Conservation (phyloP, 2,329 filamentous ascomycete genomes). For the Aureobasidium leucospermi region DNA sequence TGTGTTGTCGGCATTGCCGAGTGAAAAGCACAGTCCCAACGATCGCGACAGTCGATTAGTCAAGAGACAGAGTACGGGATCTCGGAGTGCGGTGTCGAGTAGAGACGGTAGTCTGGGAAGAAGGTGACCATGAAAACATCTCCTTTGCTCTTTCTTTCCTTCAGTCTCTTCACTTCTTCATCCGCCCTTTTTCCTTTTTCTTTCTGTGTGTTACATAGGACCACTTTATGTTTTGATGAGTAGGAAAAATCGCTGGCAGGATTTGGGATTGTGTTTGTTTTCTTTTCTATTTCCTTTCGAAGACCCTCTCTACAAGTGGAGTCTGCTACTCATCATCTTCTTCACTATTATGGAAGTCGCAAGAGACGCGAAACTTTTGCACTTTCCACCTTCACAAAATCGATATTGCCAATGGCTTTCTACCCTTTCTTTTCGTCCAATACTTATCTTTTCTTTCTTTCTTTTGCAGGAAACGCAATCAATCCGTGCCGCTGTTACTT, state of each 20-base stretch:
- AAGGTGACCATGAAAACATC: slow-evolving; percentile 6
- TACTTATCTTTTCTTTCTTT: neutral
- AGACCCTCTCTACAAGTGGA: neutral
- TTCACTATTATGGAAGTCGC: neutral
- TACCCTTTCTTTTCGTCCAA: neutral
- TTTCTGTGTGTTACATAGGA: neutral
- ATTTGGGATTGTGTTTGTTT: neutral
- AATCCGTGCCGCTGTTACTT: neutral
- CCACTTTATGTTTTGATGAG: neutral
- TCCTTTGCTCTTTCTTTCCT: neutral
- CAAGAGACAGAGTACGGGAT: slow-evolving; percentile 1
- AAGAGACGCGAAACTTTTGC: neutral
- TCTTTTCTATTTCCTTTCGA: neutral
- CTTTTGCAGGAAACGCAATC: neutral
- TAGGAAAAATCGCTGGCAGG: neutral
- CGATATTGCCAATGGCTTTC: neutral
- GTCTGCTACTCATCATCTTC: neutral
- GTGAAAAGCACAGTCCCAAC: slow-evolving; percentile 27
- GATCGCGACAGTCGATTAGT: slow-evolving; percentile 5
- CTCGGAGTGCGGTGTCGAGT: slow-evolving; percentile 5
- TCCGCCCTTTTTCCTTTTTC: neutral
- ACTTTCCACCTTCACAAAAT: neutral
- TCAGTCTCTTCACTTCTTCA: neutral
- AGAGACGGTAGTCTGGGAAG: slow-evolving; percentile 6
- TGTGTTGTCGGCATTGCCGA: slow-evolving; percentile 55